Conservation (phyloP, 352 stramenopile genomes). For the Globisporangium irregulare region DNA sequence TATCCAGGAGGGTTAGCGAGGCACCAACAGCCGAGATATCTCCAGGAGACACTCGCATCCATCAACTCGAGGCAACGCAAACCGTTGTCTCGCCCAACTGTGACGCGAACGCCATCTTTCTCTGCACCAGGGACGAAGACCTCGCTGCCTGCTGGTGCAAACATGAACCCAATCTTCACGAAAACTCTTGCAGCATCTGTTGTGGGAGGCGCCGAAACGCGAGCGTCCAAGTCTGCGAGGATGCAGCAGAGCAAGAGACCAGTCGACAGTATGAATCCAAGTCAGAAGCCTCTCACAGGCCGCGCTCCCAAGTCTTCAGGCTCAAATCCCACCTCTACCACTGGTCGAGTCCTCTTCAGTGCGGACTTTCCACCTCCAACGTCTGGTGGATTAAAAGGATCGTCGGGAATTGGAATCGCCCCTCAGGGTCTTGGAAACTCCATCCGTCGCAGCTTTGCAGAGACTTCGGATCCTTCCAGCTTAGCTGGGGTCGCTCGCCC, state of each 20-base stretch:
- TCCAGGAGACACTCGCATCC: conserved; percentile 48
- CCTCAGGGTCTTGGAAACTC: conserved; percentile 9
- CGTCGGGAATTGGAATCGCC: neutral
- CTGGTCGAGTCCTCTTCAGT: conserved; percentile 13
- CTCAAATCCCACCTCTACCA: neutral
- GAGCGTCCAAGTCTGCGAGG: conserved; percentile 1
- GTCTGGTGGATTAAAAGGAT: neutral
- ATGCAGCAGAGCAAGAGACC: conserved; percentile 2
- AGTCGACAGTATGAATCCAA: conserved; percentile 9
- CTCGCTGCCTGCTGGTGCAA: conserved; percentile 23
- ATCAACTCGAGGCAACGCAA: conserved; percentile 48
- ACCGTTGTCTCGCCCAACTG: neutral
- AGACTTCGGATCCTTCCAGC: conserved; percentile 3
- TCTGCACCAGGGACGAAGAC: conserved; percentile 20
- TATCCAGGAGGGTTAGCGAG: conserved; percentile 16
- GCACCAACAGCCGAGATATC: conserved; percentile 39
- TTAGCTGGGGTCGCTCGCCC: conserved; percentile 20
- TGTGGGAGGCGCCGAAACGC: neutral
- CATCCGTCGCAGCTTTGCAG: conserved; percentile 11
- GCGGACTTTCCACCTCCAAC: conserved; percentile 16
- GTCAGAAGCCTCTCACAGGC: conserved; percentile 17
- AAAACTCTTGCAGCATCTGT: conserved; percentile 12
- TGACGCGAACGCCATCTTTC: conserved; percentile 22
- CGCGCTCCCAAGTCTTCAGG: conserved; percentile 11
- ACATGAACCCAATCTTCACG: conserved; percentile 16